Evolutionary conservation across 78 protist genomes (phyloP).

Genomic region (Tieghemostelium lacteum): DNA sequence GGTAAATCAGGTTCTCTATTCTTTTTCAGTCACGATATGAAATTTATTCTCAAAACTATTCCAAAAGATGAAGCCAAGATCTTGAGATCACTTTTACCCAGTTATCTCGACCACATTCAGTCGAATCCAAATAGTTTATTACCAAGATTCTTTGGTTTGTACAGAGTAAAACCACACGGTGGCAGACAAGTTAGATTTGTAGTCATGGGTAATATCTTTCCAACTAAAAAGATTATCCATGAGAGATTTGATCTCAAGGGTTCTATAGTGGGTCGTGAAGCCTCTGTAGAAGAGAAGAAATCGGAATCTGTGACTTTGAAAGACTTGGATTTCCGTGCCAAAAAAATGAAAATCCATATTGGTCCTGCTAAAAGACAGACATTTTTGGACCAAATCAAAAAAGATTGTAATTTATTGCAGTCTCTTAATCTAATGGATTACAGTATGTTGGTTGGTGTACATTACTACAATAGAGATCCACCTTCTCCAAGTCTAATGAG

Average conservation of each 20-base stretch:
- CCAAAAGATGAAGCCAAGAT: constrained; percentile 89
- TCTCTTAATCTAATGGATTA: constrained; percentile 90
- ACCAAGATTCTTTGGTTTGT: constrained; percentile 94
- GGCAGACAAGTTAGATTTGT: constrained; percentile 90
- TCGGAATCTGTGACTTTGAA: constrained; percentile 71
- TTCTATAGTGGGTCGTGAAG: constrained; percentile 71
- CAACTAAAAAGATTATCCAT: constrained; percentile 81
- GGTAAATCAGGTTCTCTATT: constrained; percentile 93
- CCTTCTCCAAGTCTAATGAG: constrained; percentile 54
- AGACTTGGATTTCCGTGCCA: constrained; percentile 73
- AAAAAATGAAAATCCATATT: constrained; percentile 39
- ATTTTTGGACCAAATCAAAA: constrained; percentile 76
- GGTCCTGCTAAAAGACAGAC: constrained; percentile 47
- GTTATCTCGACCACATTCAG: constrained; percentile 83
- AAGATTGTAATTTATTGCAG: constrained; percentile 72
- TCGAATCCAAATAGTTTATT: constrained; percentile 89
- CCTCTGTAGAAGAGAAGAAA: constrained; percentile 66
- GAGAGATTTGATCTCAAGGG: constrained; percentile 95
- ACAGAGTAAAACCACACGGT: constrained; percentile 75
- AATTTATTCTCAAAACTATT: constrained; percentile 93
- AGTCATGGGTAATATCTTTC: constrained; percentile 94
- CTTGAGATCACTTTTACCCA: constrained; percentile 85
- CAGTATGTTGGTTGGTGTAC: constrained; percentile 88
- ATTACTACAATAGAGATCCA: constrained; percentile 47
- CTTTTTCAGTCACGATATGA: constrained; percentile 88